Evolutionary conservation across 768 basidiomycete genomes (phyloP), one percentile per base, ranked within the genome.

Genomic region (Boletus eberwhitei): DNA sequence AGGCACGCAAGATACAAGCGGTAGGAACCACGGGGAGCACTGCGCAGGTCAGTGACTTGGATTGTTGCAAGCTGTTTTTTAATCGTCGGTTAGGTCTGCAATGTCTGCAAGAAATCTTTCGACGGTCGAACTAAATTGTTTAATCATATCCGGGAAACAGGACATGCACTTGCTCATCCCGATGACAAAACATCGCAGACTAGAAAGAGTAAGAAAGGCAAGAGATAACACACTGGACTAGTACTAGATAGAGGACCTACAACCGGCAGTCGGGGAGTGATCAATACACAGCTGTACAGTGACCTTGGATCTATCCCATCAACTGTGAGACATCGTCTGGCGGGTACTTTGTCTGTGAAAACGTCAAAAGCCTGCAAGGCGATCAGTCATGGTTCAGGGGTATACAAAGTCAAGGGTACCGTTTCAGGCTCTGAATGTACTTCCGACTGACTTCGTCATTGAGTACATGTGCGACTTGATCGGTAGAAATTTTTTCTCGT

Each of bases 381-480:
- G 36, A 54, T 65, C 45, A 62, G 13, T 34, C 19, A 47, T n/a
- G 22, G 17, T 24, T 52, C 34, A 22, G 37, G 40, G 19, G 7
- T 7, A 46, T 21, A 5, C 36, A 14, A 35, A 58, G 4, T 24
- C 12, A n/a, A 7, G 61, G 76, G n/a, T 61, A 92, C 93, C 95
- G 75, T 75, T 98, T 98, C 50, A 98, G 70, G 68, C 93, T 97
- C 74, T 98, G 97, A 53, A 99, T 98, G 68, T 98, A 99, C 73
- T 98, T 99, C 57, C 97, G 82, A 64, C 92, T 94, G 66, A 98
- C 93, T 83, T 99, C 97, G 64, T 99, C 97, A 69, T 99, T 99
- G 54, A 99, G 70, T 3, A 98, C 97, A 71, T 99, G 97, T 0
- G 96, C 97, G 8, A 99, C 94, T 68, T 95, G 92, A 70, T 98